Evolutionary conservation across 768 basidiomycete genomes (phyloP), one percentile per base, ranked within the genome.

Genomic region (Gyrodon lividus): DNA sequence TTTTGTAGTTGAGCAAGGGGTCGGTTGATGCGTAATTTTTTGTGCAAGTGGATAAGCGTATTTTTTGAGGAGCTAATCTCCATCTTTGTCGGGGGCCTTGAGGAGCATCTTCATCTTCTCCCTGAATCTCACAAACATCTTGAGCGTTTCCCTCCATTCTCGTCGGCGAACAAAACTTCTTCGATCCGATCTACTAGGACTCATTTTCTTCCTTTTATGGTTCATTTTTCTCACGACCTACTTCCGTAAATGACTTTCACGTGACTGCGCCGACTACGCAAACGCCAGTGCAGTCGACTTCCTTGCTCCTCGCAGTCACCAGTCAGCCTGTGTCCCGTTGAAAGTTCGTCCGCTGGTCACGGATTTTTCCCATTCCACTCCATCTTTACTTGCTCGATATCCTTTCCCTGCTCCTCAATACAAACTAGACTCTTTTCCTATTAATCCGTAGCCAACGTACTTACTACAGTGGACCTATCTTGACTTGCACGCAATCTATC

Each of bases 151-250:
- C 43, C 51, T 46, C 50, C 26, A 53, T 49, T 17, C 16, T 62
- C 19, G 53, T 63, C 61, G 61, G 62, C 43, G 40, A 30, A 51
- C 23, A 38, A 28, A 43, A 12, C 35, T 38, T 38, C 39, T 56
- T 52, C 43, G 50, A 38, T 59, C 52, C 62, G 63, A 62, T 61
- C 52, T 49, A 54, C 59, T 52, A 58, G 65, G 62, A 64, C 40
- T 30, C 2, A n/a, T n/a, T n/a, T 0, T 31, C n/a, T 33, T 2
- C 45, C 35, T 39, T 33, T 50, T 5, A 19, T 0, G 22, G n/a
- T 30, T 4, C 8, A 9, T 1, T 5, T 17, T 30, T 51, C 53
- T 26, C 53, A 54, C 53, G 52, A 12, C 41, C n/a, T 38, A 4
- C 13, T 28, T 7, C 17, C 10, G 7, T 10, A 38, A 38, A 12